phyloP scores from a whole-genome alignment of 2,329 filamentous ascomycete species.

The Penicillium hesseltinei region DNA sequence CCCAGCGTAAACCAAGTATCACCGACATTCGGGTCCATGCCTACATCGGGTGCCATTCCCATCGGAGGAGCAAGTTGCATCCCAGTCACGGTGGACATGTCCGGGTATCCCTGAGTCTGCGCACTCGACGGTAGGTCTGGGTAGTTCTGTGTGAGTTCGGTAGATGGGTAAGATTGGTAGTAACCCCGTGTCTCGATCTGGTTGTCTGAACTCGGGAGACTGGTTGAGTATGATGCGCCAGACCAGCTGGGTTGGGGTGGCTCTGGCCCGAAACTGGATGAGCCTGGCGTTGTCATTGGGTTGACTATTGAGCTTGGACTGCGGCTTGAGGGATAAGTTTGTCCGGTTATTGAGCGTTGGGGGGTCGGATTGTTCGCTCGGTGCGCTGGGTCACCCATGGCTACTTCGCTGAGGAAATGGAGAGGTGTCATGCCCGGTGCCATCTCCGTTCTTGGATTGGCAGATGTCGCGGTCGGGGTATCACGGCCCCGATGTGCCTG shows the following conservation, averaged over 20 bases:
- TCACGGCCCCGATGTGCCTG: neutral
- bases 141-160: conserved; percentile 12
- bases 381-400: conserved; percentile 34
- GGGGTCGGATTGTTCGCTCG: conserved; percentile 1
- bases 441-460: conserved; percentile 1
- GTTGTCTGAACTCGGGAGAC: conserved; percentile 7
- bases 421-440: conserved; percentile 33
- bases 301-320: conserved; percentile 4
- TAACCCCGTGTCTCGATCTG: conserved; percentile 4
- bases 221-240: conserved; percentile 10
- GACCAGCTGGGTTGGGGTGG: conserved; percentile 16
- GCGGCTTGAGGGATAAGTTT: neutral
- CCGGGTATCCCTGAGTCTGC: conserved; percentile 13
- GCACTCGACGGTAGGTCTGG: conserved; percentile 3
- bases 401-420: conserved; percentile 43
- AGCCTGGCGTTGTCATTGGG: neutral
- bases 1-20: conserved; percentile 33
- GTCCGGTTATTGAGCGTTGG: neutral
- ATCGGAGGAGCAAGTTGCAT: conserved; percentile 20
- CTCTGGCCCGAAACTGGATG: neutral
- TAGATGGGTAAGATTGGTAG: conserved; percentile 12
- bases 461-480: neutral
- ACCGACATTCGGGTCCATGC: conserved; percentile 27
- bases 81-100: conserved; percentile 17
- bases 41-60: conserved; percentile 28